Percentiles rank a stretch among this genome's conserved stretches.
Conservation (phyloP, 140 eudicot species). For the Anethum foeniculum region DNA sequence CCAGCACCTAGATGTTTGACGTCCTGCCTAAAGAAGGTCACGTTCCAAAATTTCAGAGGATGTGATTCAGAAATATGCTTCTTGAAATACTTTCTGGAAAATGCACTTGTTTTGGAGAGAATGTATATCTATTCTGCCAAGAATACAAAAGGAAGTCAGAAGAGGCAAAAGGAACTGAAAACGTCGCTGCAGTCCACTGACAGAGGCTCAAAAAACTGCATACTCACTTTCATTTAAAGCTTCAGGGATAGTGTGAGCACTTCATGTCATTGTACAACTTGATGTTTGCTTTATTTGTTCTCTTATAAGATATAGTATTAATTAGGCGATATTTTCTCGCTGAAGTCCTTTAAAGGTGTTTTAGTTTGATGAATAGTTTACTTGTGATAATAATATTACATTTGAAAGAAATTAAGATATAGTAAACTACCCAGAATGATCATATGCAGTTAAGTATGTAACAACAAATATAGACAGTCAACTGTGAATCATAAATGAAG, state of each 20-base stretch:
- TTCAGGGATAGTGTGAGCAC: slow-evolving; percentile 12
- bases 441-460: neutral
- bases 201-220: slow-evolving; percentile 30
- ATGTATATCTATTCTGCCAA: slow-evolving; percentile 27
- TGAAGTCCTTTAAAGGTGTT: neutral
- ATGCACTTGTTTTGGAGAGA: slow-evolving; percentile 30
- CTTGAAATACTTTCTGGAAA: slow-evolving; percentile 30
- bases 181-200: slow-evolving; percentile 20
- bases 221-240: slow-evolving; percentile 26
- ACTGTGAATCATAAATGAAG: neutral
- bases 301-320: neutral
- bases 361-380: neutral
- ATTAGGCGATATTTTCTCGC: neutral
- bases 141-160: slow-evolving; percentile 23
- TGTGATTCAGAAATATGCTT: slow-evolving; percentile 35
- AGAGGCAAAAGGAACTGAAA: slow-evolving; percentile 23
- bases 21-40: slow-evolving; percentile 33
- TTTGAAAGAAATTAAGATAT: neutral
- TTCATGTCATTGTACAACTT: neutral
- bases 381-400: neutral
- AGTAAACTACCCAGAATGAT: neutral
- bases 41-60: slow-evolving; percentile 35
- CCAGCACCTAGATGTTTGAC: slow-evolving; percentile 32
- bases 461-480: neutral
- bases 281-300: neutral